These are phyloP conservation scores for Willaertia magna DNA, from an alignment of 208 protist species.

Conservation along the genomic window DNA sequence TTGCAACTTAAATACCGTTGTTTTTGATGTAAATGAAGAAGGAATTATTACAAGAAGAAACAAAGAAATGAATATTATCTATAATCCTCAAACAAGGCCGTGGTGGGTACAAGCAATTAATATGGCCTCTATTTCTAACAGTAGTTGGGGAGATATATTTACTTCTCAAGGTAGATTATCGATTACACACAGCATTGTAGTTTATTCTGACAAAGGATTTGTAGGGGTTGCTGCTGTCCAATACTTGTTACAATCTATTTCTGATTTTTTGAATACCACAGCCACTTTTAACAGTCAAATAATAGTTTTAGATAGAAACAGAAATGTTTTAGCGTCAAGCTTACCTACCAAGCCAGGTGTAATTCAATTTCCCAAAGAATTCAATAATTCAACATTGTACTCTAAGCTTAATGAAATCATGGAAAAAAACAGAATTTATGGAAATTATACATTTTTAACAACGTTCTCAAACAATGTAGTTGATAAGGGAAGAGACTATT, in stretches of 20 bases:
- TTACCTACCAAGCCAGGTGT: too few relatives aligned
- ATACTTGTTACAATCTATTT: neutral
- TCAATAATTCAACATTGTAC: too few relatives aligned
- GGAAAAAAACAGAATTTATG: neutral
- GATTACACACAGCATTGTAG: neutral
- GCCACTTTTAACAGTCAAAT: too few relatives aligned
- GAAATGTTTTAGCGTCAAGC: too few relatives aligned
- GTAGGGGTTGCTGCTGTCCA: neutral
- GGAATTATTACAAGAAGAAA: neutral
- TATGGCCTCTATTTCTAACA: neutral
- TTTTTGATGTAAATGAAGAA: neutral
- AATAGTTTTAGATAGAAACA: too few relatives aligned
- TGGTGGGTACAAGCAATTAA: neutral
- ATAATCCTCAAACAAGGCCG: too few relatives aligned
- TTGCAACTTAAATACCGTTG: neutral
- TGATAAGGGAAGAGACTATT: too few relatives aligned
- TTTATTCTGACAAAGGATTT: neutral
- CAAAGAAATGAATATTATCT: neutral
- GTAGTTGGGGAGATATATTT: neutral
- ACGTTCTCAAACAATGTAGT: neutral
- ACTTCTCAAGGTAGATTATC: neutral
- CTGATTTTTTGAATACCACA: too few relatives aligned
- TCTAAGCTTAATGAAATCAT: too few relatives aligned
- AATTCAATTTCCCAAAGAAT: too few relatives aligned
- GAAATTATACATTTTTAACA: neutral